Evolutionary conservation across 2,329 filamentous ascomycete genomes (phyloP).

Genomic region (Scytalidium sp.): DNA sequence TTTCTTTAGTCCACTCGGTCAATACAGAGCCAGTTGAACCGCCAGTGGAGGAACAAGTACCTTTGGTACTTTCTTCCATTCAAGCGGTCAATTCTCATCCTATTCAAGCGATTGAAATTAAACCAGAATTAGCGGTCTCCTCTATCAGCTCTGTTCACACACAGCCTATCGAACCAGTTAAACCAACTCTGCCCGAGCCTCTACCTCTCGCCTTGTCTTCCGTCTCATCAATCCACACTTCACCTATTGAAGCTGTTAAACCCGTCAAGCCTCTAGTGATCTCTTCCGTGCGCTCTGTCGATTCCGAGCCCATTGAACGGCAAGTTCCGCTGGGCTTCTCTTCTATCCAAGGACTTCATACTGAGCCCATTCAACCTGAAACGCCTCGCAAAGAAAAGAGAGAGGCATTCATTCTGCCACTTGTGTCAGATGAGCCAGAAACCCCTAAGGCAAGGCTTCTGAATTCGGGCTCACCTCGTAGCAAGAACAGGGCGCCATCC

Average conservation of each 20-base stretch:
- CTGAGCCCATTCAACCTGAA: constrained; percentile 24
- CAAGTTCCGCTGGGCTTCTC: neutral
- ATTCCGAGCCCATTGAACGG: constrained; percentile 25
- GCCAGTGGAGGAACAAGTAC: neutral
- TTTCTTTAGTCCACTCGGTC: constrained; percentile 5
- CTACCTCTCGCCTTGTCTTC: constrained; percentile 7
- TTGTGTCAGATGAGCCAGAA: constrained; percentile 30
- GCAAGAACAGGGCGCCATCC: constrained; percentile 35
- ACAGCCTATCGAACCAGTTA: neutral
- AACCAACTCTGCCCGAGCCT: neutral
- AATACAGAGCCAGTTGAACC: constrained; percentile 7
- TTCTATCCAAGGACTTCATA: constrained; percentile 6
- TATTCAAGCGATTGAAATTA: constrained; percentile 9
- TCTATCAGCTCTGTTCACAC: neutral
- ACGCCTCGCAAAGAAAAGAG: constrained; percentile 49
- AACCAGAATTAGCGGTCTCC: neutral
- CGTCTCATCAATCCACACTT: neutral
- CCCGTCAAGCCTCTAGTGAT: neutral
- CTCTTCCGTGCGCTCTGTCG: neutral
- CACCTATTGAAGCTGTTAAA: neutral
- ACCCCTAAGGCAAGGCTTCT: constrained; percentile 40
- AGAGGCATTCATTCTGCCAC: constrained; percentile 55
- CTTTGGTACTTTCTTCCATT: constrained; percentile 7
- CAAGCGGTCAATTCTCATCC: constrained; percentile 24
- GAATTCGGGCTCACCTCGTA: constrained; percentile 41